These are phyloP conservation scores for Metschnikowia henanensis DNA, from an alignment of 805 yeast species.

Conservation along the genomic window DNA sequence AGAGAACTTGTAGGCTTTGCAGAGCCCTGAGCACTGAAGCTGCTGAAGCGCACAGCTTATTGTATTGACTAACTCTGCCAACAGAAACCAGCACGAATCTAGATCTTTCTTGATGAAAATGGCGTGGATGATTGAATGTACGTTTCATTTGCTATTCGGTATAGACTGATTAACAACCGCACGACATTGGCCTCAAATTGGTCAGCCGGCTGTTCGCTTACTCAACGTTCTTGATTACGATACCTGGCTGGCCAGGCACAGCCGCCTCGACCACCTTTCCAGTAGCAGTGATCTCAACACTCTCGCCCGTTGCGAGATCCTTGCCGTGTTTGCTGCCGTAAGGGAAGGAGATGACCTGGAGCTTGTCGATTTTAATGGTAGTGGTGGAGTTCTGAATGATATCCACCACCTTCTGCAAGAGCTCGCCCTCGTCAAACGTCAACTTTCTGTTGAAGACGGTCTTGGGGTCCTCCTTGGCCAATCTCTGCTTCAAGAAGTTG, in stretches of 20 bases:
- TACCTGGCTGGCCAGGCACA: slow-evolving; percentile 93
- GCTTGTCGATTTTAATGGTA: slow-evolving; percentile 48
- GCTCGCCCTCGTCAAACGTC: slow-evolving; percentile 73
- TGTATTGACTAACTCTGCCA: no score
- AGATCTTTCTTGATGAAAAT: no score
- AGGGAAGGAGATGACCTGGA: slow-evolving; percentile 62
- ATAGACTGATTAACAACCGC: no score
- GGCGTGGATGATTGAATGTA: no score
- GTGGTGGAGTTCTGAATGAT: slow-evolving; percentile 67
- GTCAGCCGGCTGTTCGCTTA: no score
- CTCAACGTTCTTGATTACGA: slow-evolving; percentile 62
- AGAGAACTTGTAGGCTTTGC: no score
- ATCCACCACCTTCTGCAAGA: slow-evolving; percentile 54
- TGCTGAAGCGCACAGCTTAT: no score
- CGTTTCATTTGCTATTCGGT: no score
- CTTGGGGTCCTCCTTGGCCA: slow-evolving; percentile 65
- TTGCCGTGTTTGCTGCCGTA: slow-evolving; percentile 64
- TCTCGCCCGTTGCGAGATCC: slow-evolving; percentile 67
- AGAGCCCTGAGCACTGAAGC: no score
- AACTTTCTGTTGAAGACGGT: slow-evolving; percentile 89
- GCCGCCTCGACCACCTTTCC: slow-evolving; percentile 79
- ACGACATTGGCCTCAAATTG: no score
- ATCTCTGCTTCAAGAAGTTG: slow-evolving; percentile 78
- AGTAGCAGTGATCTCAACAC: slow-evolving; percentile 60
- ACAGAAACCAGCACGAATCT: no score